phyloP scores from a whole-genome alignment of 108 stramenopile species.

The Hondaea fermentalgiana region DNA sequence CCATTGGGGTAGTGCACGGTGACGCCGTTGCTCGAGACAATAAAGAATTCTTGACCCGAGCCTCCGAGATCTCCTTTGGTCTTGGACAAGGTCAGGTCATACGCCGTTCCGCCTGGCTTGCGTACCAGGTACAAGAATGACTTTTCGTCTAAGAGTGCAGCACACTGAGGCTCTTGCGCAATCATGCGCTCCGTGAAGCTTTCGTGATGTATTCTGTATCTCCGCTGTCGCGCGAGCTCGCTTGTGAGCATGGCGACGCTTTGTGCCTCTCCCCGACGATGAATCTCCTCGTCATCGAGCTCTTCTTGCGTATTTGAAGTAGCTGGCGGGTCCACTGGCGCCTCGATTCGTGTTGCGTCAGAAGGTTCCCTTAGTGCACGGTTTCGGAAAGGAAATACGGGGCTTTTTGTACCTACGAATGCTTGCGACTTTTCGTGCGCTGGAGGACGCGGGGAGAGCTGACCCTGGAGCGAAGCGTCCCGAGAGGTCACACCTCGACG shows the following conservation, averaged over 20 bases:
- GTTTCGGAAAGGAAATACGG: too few species aligned
- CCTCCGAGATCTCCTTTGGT: background rate
- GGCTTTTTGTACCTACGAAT: too few species aligned
- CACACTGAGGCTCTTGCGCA: background rate
- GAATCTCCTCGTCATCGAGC: too few species aligned
- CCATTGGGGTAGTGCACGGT: constrained; percentile 35
- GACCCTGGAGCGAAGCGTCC: too few species aligned
- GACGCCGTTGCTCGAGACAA: background rate
- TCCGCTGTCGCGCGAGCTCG: background rate
- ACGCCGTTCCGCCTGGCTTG: constrained; percentile 4
- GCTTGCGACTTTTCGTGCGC: too few species aligned
- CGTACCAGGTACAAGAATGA: background rate
- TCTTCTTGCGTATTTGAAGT: too few species aligned
- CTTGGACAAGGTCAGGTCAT: background rate
- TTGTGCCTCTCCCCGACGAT: background rate
- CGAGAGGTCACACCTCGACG: too few species aligned
- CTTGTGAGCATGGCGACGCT: background rate
- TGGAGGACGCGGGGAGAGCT: too few species aligned
- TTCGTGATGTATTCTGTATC: background rate
- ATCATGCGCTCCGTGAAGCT: background rate
- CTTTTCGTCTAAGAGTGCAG: background rate
- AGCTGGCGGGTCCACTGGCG: too few species aligned
- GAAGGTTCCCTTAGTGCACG: too few species aligned
- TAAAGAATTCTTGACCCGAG: background rate
- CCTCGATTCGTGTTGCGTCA: too few species aligned